Percentiles rank a stretch among this genome's conserved stretches.
Conservation (phyloP, 2,329 filamentous ascomycete genomes). For the Ophiostoma sp. region DNA sequence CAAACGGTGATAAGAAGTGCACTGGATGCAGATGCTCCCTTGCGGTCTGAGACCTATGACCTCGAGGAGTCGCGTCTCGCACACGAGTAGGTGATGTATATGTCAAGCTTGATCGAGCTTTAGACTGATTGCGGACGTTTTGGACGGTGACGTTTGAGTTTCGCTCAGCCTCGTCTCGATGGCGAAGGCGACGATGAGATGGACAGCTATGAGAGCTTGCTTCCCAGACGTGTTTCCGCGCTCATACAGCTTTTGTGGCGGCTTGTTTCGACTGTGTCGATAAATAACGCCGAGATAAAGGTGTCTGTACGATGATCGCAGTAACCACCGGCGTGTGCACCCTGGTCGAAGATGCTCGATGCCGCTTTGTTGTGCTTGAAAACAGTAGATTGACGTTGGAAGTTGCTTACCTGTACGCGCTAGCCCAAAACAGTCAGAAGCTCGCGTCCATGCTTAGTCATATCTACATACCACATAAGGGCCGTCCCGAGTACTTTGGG, state of each 20-base stretch:
- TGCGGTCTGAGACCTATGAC: background rate
- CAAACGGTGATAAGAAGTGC: too few species aligned
- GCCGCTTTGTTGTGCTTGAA: background rate
- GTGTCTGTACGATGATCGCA: background rate
- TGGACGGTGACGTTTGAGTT: background rate
- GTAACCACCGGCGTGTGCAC: background rate
- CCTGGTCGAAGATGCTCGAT: background rate
- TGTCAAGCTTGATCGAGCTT: background rate
- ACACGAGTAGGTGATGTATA: background rate
- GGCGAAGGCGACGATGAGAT: background rate
- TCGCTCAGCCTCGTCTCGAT: background rate
- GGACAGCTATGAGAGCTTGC: background rate
- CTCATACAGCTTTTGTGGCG: background rate
- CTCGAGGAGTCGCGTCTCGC: background rate
- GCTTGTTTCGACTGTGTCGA: background rate
- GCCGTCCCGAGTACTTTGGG: background rate
- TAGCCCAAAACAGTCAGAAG: slow-evolving; percentile 1
- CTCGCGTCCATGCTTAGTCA: slow-evolving; percentile 1
- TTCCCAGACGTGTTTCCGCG: background rate
- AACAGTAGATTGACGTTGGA: background rate
- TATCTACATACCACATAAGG: background rate
- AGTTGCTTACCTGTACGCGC: background rate
- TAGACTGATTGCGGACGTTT: background rate
- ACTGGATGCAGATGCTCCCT: too few species aligned
- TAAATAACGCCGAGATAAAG: background rate